phyloP scores from a whole-genome alignment of 495 filamentous ascomycete species.

The Chaetomium cochliodes region DNA sequence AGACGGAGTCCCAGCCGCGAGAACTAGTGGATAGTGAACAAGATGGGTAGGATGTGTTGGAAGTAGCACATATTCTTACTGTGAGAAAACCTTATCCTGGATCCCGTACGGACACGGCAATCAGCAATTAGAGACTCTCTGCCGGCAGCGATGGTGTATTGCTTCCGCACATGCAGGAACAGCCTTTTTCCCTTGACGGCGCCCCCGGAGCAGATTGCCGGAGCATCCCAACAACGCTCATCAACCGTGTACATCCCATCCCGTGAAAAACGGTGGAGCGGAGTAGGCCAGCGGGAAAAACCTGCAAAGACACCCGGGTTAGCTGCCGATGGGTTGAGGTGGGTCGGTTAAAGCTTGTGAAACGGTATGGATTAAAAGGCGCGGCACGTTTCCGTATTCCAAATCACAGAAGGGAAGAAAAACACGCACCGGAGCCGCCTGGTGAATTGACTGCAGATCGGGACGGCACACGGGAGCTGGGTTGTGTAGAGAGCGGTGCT shows the following conservation, averaged over 20 bases:
- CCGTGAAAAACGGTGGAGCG: not conserved
- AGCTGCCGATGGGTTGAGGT: conserved; percentile 16
- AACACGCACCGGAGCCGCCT: conserved; percentile 26
- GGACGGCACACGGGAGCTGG: conserved; percentile 22
- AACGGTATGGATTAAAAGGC: conserved; percentile 18
- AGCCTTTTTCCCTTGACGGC: too few species aligned
- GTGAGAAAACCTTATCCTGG: not conserved
- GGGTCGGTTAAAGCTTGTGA: conserved; percentile 8
- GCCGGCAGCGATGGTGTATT: not conserved
- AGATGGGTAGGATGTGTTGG: not conserved
- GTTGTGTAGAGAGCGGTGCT: conserved; percentile 19
- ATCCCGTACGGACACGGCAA: not conserved
- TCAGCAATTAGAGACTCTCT: not conserved
- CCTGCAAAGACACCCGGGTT: conserved; percentile 8
- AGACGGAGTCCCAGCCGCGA: conserved; percentile 2
- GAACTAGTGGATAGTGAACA: not conserved
- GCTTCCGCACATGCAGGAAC: not conserved
- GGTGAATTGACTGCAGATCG: conserved; percentile 25
- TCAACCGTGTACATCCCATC: not conserved
- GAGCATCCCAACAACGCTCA: not conserved
- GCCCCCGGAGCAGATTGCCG: not conserved
- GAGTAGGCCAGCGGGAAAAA: not conserved
- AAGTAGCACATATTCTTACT: not conserved
- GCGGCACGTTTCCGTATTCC: conserved; percentile 23
- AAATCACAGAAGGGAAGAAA: conserved; percentile 25